Evolutionary conservation across 2,329 filamentous ascomycete genomes (phyloP).

Genomic region (Teratosphaeria nubilosa): DNA sequence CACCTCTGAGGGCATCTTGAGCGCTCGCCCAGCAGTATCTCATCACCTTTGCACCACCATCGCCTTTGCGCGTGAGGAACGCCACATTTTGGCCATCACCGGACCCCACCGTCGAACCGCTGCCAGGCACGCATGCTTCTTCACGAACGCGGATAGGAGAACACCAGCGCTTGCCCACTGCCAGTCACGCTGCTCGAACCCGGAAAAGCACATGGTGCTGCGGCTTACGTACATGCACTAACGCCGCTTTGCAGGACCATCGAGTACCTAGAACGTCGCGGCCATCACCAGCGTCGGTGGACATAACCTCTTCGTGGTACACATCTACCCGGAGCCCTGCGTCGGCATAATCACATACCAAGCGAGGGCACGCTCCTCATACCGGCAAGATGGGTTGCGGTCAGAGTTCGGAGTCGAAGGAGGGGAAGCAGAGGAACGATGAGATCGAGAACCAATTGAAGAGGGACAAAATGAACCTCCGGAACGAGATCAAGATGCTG

Average conservation of each 20-base stretch:
- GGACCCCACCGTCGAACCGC: not conserved
- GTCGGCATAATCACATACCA: not conserved
- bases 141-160: not conserved
- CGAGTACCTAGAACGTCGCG: not conserved
- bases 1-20: not conserved
- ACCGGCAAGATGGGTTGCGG: conserved; percentile 89
- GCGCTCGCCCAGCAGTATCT: not conserved
- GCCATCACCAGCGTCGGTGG: not conserved
- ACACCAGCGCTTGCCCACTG: not conserved
- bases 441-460: conserved; percentile 99
- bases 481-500: conserved; percentile 99
- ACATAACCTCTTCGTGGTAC: not conserved
- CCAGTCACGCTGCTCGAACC: not conserved
- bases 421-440: conserved; percentile 99
- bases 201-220: not conserved
- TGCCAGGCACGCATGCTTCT: not conserved
- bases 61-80: not conserved
- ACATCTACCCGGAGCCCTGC: not conserved
- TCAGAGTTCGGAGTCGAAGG: conserved; percentile 99
- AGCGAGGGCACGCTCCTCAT: not conserved
- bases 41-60: not conserved
- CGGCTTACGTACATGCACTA: not conserved
- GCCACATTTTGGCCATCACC: not conserved
- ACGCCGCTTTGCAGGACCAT: not conserved
- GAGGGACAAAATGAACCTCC: conserved; percentile 95